Percentiles rank a stretch among this genome's conserved stretches.
phyloP scores from a whole-genome alignment of 2,329 filamentous ascomycete genomes.

The Aureobasidium sp. region DNA sequence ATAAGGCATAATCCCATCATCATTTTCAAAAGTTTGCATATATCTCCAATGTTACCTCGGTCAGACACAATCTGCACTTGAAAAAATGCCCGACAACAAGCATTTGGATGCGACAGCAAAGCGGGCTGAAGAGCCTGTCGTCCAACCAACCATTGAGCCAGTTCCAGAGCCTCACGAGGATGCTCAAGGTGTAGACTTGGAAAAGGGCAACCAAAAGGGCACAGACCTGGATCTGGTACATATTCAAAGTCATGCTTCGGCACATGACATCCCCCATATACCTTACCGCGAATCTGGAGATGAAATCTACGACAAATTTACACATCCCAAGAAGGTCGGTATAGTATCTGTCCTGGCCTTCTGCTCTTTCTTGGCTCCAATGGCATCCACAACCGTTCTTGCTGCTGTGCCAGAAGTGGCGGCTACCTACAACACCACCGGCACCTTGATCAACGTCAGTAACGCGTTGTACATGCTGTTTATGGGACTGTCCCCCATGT shows the following conservation, averaged over 20 bases:
- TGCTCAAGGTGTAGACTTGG: conserved; percentile 14
- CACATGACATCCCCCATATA: conserved; percentile 23
- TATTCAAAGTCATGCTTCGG: conserved; percentile 20
- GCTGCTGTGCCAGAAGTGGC: conserved; percentile 70
- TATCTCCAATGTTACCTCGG: neutral
- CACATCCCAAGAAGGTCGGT: conserved; percentile 53
- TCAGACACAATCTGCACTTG: neutral
- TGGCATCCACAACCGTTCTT: conserved; percentile 66
- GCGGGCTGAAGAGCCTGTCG: conserved; percentile 11
- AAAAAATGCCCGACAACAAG: conserved; percentile 13
- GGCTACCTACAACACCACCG: conserved; percentile 55
- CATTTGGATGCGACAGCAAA: neutral
- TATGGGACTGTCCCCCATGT: conserved; percentile 63
- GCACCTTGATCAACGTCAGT: conserved; percentile 62
- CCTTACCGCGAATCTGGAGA: conserved; percentile 40
- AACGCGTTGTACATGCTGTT: conserved; percentile 70
- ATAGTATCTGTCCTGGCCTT: conserved; percentile 66
- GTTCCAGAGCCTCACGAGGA: conserved; percentile 14
- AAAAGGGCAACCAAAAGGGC: conserved; percentile 5
- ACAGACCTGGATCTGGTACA: conserved; percentile 14
- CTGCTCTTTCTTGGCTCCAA: conserved; percentile 68
- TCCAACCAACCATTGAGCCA: conserved; percentile 11
- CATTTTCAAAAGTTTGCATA: neutral
- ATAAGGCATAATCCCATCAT: neutral
- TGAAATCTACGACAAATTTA: conserved; percentile 58